phyloP scores from a whole-genome alignment of 371 early-diverging fungal genomes.

The Mucor mucedo region DNA sequence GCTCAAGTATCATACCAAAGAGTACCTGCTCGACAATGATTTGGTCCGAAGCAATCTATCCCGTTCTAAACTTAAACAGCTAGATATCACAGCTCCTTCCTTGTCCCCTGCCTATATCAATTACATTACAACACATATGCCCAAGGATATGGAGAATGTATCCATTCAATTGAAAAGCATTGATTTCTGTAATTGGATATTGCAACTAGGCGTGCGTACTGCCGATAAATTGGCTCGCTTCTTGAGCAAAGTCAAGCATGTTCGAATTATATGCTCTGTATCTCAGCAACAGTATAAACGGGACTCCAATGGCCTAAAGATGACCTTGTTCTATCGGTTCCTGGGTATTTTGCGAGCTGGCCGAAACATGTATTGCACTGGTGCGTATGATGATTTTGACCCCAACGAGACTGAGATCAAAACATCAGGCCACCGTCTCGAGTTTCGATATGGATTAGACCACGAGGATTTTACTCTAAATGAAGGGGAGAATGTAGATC shows the following conservation, averaged over 20 bases:
- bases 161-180: neutral
- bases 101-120: neutral
- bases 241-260: neutral
- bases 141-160: neutral
- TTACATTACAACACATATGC: neutral
- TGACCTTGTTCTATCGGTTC: neutral
- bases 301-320: neutral
- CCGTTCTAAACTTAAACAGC: neutral
- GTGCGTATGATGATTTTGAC: neutral
- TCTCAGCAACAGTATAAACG: neutral
- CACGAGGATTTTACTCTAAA: neutral
- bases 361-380: neutral
- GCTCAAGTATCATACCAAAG: neutral
- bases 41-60: too few species aligned
- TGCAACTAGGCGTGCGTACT: neutral
- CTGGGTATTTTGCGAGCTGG: neutral
- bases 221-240: neutral
- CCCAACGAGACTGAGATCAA: neutral
- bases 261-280: neutral
- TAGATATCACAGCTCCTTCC: neutral
- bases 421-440: neutral
- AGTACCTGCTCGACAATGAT: neutral
- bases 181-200: neutral
- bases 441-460: neutral
- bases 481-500: neutral